phyloP scores from a whole-genome alignment of 176 grass and related monocot genomes.

The Aegilops tauschii region DNA sequence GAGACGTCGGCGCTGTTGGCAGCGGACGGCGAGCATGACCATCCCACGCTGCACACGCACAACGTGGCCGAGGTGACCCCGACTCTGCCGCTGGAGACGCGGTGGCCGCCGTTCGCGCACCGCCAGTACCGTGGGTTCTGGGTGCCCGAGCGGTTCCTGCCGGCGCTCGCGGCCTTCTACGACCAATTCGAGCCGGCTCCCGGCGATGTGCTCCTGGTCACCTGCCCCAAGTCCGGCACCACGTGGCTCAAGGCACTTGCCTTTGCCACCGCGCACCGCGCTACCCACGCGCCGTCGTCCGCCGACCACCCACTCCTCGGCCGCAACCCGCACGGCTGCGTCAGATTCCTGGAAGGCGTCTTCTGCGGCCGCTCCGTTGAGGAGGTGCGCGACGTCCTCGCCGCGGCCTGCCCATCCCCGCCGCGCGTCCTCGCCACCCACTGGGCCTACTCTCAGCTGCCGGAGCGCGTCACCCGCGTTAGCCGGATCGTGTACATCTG shows the following conservation, averaged over 20 bases:
- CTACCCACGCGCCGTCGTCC: background rate
- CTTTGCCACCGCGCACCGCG: background rate
- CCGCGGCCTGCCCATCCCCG: background rate
- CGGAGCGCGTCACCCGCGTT: background rate
- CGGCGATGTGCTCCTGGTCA: background rate
- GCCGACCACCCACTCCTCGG: background rate
- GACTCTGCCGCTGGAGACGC: background rate
- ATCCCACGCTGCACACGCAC: background rate
- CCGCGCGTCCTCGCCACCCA: background rate
- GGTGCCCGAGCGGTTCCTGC: background rate
- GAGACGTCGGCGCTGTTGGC: too few relatives aligned
- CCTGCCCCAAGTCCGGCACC: background rate
- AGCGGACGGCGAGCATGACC: background rate
- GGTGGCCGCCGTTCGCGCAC: background rate
- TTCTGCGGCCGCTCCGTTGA: background rate
- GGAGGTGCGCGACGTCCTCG: background rate
- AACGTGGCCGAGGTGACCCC: background rate
- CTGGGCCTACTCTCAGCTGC: background rate
- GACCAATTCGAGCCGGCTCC: background rate
- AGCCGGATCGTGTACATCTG: background rate
- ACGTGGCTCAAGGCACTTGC: background rate
- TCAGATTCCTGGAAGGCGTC: background rate
- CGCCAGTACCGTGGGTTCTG: background rate
- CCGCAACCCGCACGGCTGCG: background rate
- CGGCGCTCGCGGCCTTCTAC: background rate